Conservation (phyloP, 306 rosid species). For the Crataegus laevigata region DNA sequence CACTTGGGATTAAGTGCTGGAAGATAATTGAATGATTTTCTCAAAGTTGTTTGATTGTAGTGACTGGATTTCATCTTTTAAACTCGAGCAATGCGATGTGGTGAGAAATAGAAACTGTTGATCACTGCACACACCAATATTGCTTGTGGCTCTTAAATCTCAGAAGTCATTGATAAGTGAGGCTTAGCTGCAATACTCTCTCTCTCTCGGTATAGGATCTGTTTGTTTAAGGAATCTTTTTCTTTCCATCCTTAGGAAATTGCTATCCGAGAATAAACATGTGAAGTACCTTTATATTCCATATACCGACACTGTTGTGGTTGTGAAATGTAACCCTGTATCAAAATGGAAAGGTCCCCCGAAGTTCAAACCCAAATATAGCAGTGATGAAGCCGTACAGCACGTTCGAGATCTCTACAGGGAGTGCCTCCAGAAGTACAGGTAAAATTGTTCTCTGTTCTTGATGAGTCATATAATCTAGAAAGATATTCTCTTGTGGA, state of each 20-base stretch:
- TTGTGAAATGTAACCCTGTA: slow-evolving; percentile 87
- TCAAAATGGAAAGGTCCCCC: slow-evolving; percentile 92
- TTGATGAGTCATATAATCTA: background rate
- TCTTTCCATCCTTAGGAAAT: slow-evolving; percentile 37
- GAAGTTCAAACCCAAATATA: slow-evolving; percentile 73
- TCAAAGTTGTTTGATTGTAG: background rate
- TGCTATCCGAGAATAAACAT: slow-evolving; percentile 81
- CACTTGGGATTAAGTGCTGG: background rate
- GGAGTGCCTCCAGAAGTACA: slow-evolving; percentile 58
- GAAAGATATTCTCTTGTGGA: background rate
- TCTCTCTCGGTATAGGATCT: background rate
- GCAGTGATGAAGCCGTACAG: slow-evolving; percentile 69
- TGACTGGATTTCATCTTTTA: no score
- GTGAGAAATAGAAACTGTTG: background rate
- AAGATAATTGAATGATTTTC: background rate
- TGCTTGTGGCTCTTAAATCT: background rate
- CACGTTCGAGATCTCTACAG: slow-evolving; percentile 68
- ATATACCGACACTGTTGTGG: slow-evolving; percentile 69
- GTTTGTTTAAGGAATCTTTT: background rate
- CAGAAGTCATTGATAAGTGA: background rate
- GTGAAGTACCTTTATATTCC: slow-evolving; percentile 86
- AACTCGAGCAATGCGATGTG: background rate
- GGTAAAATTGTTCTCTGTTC: slow-evolving; percentile 33
- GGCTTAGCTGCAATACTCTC: background rate
- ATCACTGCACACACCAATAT: background rate